Evolutionary conservation across 2,329 filamentous ascomycete genomes (phyloP).

Genomic region (Leptographium galeiforme): DNA sequence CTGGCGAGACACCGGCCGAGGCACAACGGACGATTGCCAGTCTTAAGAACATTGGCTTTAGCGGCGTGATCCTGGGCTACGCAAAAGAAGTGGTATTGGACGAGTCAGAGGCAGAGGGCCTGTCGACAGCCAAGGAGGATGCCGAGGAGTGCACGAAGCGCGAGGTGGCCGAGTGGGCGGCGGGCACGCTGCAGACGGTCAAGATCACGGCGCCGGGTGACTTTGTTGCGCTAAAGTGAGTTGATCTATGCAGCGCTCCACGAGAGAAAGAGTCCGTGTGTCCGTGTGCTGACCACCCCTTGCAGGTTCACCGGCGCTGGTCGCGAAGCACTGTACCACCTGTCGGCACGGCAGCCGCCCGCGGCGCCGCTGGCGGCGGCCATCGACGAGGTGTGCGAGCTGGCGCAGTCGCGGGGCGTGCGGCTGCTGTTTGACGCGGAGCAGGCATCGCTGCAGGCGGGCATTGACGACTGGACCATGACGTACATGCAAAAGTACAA

Average conservation of each 20-base stretch:
- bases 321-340: constrained; percentile 51
- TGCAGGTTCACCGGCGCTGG: constrained; percentile 72
- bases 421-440: constrained; percentile 77
- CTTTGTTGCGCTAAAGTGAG: constrained; percentile 51
- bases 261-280: no score
- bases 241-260: background rate
- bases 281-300: background rate
- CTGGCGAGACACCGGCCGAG: constrained; percentile 59
- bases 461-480: constrained; percentile 71
- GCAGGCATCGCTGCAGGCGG: constrained; percentile 62
- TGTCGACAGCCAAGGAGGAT: constrained; percentile 27
- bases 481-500: constrained; percentile 70
- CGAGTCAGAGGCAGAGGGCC: constrained; percentile 33
- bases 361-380: constrained; percentile 51
- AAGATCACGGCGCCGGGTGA: constrained; percentile 56
- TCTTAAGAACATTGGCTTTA: constrained; percentile 64
- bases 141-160: constrained; percentile 34
- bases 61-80: constrained; percentile 74
- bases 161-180: constrained; percentile 58
- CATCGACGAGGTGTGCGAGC: constrained; percentile 61
- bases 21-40: constrained; percentile 50
- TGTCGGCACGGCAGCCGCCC: constrained; percentile 49
- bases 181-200: constrained; percentile 64
- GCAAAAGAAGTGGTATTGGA: constrained; percentile 66
- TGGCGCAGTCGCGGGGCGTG: constrained; percentile 55